phyloP scores from a whole-genome alignment of 1,284 basidiomycete genomes.

The Tranzscheliella williamsii region DNA sequence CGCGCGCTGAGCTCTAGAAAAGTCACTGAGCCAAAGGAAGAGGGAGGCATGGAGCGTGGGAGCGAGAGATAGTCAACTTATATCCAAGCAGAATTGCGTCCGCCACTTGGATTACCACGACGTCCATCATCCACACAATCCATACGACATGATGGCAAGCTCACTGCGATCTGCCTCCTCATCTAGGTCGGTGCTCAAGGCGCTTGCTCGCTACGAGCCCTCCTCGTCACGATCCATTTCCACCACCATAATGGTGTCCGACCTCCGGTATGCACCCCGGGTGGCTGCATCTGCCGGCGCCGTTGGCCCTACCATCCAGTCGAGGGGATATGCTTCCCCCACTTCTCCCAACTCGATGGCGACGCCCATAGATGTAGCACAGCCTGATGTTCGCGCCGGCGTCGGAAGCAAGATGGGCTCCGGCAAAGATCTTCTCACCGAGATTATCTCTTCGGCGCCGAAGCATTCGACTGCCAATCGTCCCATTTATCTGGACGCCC shows the following conservation, averaged over 20 bases:
- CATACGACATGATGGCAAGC: constrained; percentile 1
- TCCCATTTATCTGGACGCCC: constrained; percentile 60
- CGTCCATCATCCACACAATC: no score
- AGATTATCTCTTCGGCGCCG: constrained; percentile 32
- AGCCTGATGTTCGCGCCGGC: constrained; percentile 37
- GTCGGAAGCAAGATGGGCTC: constrained; percentile 40
- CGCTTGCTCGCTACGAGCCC: not conserved
- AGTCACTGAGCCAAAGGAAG: no score
- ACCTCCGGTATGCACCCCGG: not conserved
- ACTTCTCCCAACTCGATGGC: constrained; percentile 50
- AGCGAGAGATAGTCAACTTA: no score
- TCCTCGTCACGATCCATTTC: not conserved
- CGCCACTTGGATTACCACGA: no score
- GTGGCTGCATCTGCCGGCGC: not conserved
- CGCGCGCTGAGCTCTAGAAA: no score
- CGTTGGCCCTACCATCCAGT: not conserved
- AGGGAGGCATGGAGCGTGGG: no score
- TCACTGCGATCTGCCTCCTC: not conserved
- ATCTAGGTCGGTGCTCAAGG: not conserved
- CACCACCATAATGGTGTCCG: not conserved
- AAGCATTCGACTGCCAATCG: constrained; percentile 41
- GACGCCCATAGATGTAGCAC: constrained; percentile 48
- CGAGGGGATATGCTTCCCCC: constrained; percentile 37
- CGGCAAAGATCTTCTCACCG: constrained; percentile 34
- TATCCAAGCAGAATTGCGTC: no score